phyloP scores from a whole-genome alignment of 495 filamentous ascomycete species.

The Xeromyces bisporus region DNA sequence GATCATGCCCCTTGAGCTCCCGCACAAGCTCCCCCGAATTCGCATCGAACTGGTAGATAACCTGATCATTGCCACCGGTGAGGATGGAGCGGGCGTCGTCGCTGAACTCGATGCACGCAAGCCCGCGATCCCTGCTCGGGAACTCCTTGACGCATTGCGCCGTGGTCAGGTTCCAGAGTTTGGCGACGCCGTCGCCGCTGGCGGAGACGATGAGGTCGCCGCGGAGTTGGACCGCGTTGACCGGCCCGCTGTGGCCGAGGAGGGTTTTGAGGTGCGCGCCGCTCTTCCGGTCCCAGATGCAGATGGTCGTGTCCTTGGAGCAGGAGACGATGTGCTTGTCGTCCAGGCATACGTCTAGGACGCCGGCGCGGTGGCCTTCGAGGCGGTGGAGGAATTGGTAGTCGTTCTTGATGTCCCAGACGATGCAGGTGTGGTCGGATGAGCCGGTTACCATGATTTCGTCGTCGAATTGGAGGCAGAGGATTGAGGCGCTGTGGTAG shows the following conservation, averaged over 20 bases:
- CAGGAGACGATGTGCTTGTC: constrained; percentile 85
- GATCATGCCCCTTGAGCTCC: constrained; percentile 59
- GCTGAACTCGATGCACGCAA: constrained; percentile 90
- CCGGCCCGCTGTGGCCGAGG: constrained; percentile 70
- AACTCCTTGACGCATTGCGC: constrained; percentile 81
- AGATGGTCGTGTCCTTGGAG: constrained; percentile 83
- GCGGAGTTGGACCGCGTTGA: constrained; percentile 88
- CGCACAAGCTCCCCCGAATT: constrained; percentile 70
- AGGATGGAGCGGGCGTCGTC: constrained; percentile 79
- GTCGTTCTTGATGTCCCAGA: constrained; percentile 64
- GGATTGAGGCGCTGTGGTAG: constrained; percentile 74
- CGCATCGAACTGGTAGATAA: constrained; percentile 88
- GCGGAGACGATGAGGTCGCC: constrained; percentile 84
- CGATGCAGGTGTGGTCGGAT: constrained; percentile 78
- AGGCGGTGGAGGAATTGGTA: constrained; percentile 69
- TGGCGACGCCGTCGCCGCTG: constrained; percentile 80
- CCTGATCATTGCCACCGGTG: constrained; percentile 82
- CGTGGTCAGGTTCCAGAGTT: constrained; percentile 82
- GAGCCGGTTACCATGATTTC: constrained; percentile 87
- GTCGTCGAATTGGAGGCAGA: constrained; percentile 89
- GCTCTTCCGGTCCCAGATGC: constrained; percentile 78
- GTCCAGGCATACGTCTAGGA: constrained; percentile 86
- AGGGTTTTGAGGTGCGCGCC: constrained; percentile 57
- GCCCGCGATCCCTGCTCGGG: constrained; percentile 64
- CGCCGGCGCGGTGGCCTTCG: constrained; percentile 60